phyloP scores from a whole-genome alignment of 345 rosid genomes.

The Eucalyptus tenuipes region DNA sequence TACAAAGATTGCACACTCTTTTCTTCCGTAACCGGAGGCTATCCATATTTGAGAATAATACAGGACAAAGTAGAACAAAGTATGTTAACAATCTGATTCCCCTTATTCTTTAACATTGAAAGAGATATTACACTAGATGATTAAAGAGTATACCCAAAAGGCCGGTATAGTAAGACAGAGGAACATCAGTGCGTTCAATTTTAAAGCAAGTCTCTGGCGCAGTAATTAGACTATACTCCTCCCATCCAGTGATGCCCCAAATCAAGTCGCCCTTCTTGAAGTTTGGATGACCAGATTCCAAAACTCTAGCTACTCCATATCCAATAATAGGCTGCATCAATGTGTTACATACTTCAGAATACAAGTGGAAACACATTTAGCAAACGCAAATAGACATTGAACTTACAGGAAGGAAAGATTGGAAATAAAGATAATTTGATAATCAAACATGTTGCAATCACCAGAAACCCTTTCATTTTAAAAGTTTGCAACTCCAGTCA shows the following conservation, averaged over 20 bases:
- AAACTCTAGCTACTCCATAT: constrained; percentile 4
- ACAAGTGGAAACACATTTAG: neutral
- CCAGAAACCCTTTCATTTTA: neutral
- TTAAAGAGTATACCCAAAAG: neutral
- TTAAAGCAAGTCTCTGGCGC: neutral
- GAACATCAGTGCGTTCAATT: constrained; percentile 3
- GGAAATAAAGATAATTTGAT: neutral
- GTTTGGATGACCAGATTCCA: neutral
- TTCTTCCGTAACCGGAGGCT: neutral
- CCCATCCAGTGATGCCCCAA: constrained; percentile 11
- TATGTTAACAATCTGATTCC: neutral
- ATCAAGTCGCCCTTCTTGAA: constrained; percentile 9
- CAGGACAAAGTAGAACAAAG: neutral
- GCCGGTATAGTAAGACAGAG: constrained; percentile 10
- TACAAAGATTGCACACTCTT: neutral
- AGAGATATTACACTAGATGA: neutral
- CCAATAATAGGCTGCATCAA: constrained; percentile 7
- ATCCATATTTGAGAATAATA: neutral
- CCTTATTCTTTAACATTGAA: neutral
- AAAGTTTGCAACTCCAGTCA: neutral
- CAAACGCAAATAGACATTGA: neutral
- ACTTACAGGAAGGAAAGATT: neutral
- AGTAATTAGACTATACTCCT: constrained; percentile 5
- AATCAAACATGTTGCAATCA: neutral
- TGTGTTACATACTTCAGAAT: neutral